phyloP scores from a whole-genome alignment of 2,329 filamentous ascomycete species.

The Xylaria sp. region DNA sequence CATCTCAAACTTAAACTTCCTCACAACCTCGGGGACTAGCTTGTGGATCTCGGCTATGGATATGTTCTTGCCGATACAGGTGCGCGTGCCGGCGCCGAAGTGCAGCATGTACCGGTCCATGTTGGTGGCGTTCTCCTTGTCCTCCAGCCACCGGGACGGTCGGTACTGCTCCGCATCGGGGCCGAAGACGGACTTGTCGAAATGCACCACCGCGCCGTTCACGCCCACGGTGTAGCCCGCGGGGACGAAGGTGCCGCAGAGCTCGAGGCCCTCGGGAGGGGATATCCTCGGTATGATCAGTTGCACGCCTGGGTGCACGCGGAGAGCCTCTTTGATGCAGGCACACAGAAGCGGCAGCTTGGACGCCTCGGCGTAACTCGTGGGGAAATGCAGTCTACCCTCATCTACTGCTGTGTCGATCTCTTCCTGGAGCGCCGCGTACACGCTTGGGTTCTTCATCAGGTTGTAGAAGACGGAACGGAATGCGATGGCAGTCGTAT shows the following conservation, averaged over 20 bases:
- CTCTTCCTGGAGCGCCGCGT: conserved; percentile 27
- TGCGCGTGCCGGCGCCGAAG: conserved; percentile 62
- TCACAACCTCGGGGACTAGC: conserved; percentile 37
- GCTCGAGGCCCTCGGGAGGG: conserved; percentile 48
- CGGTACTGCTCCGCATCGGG: conserved; percentile 33
- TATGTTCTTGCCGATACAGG: conserved; percentile 55
- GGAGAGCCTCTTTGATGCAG: conserved; percentile 56
- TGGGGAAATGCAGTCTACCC: conserved; percentile 30
- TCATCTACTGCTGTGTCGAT: conserved; percentile 29
- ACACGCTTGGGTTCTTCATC: conserved; percentile 33
- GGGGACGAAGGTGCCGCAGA: conserved; percentile 42
- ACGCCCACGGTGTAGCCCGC: conserved; percentile 43
- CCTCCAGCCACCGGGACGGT: conserved; percentile 34
- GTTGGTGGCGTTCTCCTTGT: conserved; percentile 26
- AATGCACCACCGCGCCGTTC: conserved; percentile 44
- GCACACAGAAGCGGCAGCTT: conserved; percentile 52
- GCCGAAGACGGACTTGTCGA: conserved; percentile 32
- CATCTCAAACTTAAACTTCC: conserved; percentile 35
- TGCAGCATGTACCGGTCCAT: conserved; percentile 47
- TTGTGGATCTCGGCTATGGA: conserved; percentile 38
- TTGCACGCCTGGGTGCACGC: conserved; percentile 55
- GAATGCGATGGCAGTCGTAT: conserved; percentile 33
- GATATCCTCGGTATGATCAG: conserved; percentile 55
- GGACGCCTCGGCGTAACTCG: conserved; percentile 34
- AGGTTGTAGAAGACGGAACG: conserved; percentile 34